Evolutionary conservation across 306 rosid species (phyloP).

Genomic region (Boehmeria nivea): DNA sequence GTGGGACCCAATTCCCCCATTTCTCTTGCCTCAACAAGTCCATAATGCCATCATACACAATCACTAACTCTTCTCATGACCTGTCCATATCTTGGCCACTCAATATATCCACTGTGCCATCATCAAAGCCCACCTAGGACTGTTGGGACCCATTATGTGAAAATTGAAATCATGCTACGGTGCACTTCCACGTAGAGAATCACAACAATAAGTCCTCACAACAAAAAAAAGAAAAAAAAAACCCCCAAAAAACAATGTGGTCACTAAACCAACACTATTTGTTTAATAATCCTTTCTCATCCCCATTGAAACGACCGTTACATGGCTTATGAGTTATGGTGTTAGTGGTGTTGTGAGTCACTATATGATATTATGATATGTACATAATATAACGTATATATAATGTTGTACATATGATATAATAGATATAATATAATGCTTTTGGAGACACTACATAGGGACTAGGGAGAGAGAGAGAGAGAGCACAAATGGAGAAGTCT

Average conservation of each 20-base stretch:
- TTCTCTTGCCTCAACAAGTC: no score
- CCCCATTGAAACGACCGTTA: slow-evolving; percentile 49
- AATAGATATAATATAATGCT: neutral
- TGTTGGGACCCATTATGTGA: neutral
- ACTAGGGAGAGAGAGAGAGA: slow-evolving; percentile 15
- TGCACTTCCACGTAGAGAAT: slow-evolving; percentile 15
- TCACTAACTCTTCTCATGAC: slow-evolving; percentile 2
- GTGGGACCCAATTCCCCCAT: no score
- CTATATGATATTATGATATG: neutral
- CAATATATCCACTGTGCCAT: neutral
- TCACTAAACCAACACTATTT: neutral
- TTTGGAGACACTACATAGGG: slow-evolving; percentile 27
- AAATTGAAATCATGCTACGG: neutral
- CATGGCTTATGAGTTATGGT: no score
- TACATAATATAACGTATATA: no score
- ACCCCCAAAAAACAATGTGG: slow-evolving; percentile 16
- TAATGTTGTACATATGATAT: neutral
- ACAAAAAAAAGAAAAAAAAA: neutral
- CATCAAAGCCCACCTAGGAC: slow-evolving; percentile 19
- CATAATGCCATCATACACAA: no score
- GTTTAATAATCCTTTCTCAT: neutral
- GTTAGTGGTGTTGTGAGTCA: no score
- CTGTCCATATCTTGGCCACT: neutral
- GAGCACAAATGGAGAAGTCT: slow-evolving; percentile 38
- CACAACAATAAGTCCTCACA: neutral